Evolutionary conservation across 1,284 basidiomycete genomes (phyloP).

Genomic region (Sanghuangporus sanghuang): DNA sequence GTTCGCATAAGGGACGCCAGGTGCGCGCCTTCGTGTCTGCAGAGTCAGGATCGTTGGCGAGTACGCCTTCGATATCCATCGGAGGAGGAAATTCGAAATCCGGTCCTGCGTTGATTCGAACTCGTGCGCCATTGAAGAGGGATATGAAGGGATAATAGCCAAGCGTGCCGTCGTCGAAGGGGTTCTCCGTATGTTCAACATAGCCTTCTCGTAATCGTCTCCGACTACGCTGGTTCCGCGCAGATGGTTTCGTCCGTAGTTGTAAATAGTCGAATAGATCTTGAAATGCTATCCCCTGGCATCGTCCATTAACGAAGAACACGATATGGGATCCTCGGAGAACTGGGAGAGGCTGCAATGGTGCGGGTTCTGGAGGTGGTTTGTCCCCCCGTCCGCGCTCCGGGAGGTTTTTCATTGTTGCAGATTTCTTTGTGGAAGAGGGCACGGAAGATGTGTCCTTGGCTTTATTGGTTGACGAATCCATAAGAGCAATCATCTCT

Average conservation of each 20-base stretch:
- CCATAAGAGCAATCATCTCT: slow-evolving; percentile 89
- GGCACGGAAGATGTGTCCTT: slow-evolving; percentile 53
- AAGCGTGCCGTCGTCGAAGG: slow-evolving; percentile 89
- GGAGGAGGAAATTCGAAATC: slow-evolving; percentile 79
- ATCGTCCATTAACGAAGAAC: slow-evolving; percentile 92
- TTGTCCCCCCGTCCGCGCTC: slow-evolving; percentile 37
- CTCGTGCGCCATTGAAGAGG: slow-evolving; percentile 86
- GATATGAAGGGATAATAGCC: slow-evolving; percentile 97
- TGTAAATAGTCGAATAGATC: slow-evolving; percentile 92
- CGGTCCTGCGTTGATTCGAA: slow-evolving; percentile 84
- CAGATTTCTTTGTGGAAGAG: slow-evolving; percentile 56
- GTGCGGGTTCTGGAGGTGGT: slow-evolving; percentile 26
- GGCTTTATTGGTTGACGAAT: slow-evolving; percentile 40
- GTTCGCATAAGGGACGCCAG: slow-evolving; percentile 75
- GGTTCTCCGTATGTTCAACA: slow-evolving; percentile 74
- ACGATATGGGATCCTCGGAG: slow-evolving; percentile 74
- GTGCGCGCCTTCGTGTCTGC: slow-evolving; percentile 29
- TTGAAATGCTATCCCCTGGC: slow-evolving; percentile 81
- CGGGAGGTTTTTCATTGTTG: slow-evolving; percentile 61
- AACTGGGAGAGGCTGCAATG: slow-evolving; percentile 65
- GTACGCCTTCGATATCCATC: slow-evolving; percentile 59
- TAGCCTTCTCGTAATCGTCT: slow-evolving; percentile 55
- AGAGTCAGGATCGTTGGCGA: slow-evolving; percentile 29
- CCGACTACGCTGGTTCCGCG: slow-evolving; percentile 51
- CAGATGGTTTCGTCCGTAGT: slow-evolving; percentile 57